A percentile compares a stretch with the other conserved stretches of the same genome.
Evolutionary conservation across 2,329 filamentous ascomycete species (phyloP).

Genomic region (Septoria petroselini): DNA sequence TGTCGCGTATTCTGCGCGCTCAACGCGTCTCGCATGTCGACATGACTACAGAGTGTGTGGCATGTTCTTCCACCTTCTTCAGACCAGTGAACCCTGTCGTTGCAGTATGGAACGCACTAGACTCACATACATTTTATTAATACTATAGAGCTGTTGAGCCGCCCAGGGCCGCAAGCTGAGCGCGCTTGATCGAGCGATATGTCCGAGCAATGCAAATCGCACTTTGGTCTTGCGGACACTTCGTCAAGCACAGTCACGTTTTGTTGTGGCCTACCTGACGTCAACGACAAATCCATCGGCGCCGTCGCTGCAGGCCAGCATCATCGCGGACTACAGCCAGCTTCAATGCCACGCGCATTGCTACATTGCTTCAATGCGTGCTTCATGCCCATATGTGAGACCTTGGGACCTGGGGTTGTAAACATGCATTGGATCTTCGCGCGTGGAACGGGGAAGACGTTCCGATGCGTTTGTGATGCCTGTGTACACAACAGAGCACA

Average conservation of each 20-base stretch:
- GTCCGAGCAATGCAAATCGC: conserved; percentile 17
- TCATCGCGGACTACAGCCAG: conserved; percentile 9
- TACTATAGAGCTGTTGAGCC: conserved; percentile 16
- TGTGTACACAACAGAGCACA: conserved; percentile 15
- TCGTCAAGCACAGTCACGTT: conserved; percentile 5
- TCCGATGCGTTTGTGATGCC: conserved; percentile 26
- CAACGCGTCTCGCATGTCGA: background rate
- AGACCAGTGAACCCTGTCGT: background rate
- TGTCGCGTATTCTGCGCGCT: conserved; percentile 1
- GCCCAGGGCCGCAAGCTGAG: conserved; percentile 10
- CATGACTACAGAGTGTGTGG: background rate
- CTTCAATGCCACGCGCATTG: background rate
- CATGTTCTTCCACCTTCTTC: background rate
- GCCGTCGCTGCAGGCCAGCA: conserved; percentile 21
- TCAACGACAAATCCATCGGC: conserved; percentile 13
- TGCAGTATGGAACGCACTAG: background rate
- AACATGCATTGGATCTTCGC: conserved; percentile 19
- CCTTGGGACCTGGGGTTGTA: conserved; percentile 14
- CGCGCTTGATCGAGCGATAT: conserved; percentile 23
- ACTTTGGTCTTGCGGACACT: conserved; percentile 17
- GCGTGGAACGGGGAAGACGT: conserved; percentile 27
- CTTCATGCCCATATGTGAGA: background rate
- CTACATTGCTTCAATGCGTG: background rate
- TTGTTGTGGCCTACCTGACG: conserved; percentile 16
- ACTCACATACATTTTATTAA: conserved; percentile 5